phyloP scores from a whole-genome alignment of 768 basidiomycete species.

The Russula sp. region DNA sequence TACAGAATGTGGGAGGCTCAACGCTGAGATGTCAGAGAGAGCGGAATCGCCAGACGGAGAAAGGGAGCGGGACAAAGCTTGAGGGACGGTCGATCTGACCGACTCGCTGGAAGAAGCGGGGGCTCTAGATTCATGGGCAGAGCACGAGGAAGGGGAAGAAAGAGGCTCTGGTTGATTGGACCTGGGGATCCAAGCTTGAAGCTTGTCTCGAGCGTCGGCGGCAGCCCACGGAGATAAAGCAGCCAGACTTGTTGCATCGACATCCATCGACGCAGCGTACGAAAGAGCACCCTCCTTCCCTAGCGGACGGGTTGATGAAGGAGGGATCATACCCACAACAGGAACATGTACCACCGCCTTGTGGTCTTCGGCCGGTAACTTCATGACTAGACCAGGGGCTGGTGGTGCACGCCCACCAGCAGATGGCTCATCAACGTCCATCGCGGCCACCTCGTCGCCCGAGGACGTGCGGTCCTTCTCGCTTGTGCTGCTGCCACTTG shows the following conservation, averaged over 20 bases:
- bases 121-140: constrained; percentile 2
- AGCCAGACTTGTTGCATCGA: background rate
- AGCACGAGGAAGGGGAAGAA: constrained; percentile 16
- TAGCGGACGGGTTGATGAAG: background rate
- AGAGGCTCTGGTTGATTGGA: constrained; percentile 2
- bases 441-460: constrained; percentile 23
- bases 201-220: background rate
- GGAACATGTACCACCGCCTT: constrained; percentile 15
- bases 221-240: constrained; percentile 10
- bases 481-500: constrained; percentile 20
- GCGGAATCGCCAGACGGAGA: constrained; percentile 15
- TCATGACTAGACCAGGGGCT: constrained; percentile 12
- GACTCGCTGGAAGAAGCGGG: constrained; percentile 1
- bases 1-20: constrained; percentile 2
- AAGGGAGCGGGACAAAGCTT: constrained; percentile 14
- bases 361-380: constrained; percentile 8
- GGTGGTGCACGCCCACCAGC: constrained; percentile 14
- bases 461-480: constrained; percentile 20
- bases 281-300: background rate
- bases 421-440: constrained; percentile 27
- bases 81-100: background rate
- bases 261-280: constrained; percentile 1
- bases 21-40: constrained; percentile 6
- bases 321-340: constrained; percentile 14
- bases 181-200: constrained; percentile 14